Evolutionary conservation across 2,329 filamentous ascomycete genomes (phyloP).

Genomic region (Volutella citrinella): DNA sequence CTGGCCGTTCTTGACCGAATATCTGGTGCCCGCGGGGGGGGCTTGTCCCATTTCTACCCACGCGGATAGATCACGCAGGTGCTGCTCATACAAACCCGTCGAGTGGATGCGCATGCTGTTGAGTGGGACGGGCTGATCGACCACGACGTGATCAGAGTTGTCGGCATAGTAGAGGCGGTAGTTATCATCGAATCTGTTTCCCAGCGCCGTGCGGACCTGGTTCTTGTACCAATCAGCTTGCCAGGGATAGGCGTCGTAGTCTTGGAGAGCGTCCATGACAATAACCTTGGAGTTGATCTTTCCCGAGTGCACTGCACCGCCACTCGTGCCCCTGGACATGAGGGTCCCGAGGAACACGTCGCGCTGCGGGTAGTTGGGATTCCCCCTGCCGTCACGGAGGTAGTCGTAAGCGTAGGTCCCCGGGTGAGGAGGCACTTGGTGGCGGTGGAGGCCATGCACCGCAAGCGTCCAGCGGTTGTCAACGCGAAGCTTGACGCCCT

Average conservation of each 20-base stretch:
- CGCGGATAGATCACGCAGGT: slow-evolving; percentile 15
- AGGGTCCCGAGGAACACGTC: neutral
- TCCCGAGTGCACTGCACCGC: slow-evolving; percentile 6
- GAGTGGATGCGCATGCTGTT: slow-evolving; percentile 12
- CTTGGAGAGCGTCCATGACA: slow-evolving; percentile 17
- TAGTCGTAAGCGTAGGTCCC: slow-evolving; percentile 15
- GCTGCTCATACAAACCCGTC: slow-evolving; percentile 13
- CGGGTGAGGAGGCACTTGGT: slow-evolving; percentile 10
- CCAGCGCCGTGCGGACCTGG: slow-evolving; percentile 9
- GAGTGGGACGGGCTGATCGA: neutral
- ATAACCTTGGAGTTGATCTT: slow-evolving; percentile 18
- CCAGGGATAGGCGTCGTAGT: slow-evolving; percentile 20
- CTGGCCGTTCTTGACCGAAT: slow-evolving; percentile 6
- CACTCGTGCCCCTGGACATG: no score
- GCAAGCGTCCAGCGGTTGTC: slow-evolving; percentile 13
- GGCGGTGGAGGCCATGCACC: slow-evolving; percentile 8
- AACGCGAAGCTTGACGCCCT: slow-evolving; percentile 5
- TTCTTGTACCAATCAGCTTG: slow-evolving; percentile 23
- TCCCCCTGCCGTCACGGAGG: slow-evolving; percentile 6
- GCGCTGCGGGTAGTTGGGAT: slow-evolving; percentile 11
- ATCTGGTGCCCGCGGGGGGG: slow-evolving; percentile 9
- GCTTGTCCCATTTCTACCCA: slow-evolving; percentile 16
- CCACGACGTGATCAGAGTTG: slow-evolving; percentile 16
- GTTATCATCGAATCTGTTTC: slow-evolving; percentile 11
- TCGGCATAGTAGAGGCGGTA: slow-evolving; percentile 19